Percentiles rank a stretch among this genome's conserved stretches.
phyloP scores from a whole-genome alignment of 2,329 filamentous ascomycete genomes.

The Paecilomyces dactylethromorphus region DNA sequence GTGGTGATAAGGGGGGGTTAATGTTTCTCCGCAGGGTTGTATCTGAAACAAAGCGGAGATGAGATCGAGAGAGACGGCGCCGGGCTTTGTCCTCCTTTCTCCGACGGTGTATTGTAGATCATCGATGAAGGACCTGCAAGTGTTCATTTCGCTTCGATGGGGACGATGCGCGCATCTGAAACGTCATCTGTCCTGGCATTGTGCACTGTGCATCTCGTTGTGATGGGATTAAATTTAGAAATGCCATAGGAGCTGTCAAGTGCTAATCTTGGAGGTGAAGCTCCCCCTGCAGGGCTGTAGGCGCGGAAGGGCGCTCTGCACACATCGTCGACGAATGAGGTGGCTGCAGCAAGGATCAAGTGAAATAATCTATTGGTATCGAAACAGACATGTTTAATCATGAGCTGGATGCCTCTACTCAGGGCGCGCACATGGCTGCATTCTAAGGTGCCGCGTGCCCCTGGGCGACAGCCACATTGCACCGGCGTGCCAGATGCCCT shows the following conservation, averaged over 20 bases:
- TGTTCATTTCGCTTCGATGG: too few relatives aligned
- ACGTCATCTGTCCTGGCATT: too few relatives aligned
- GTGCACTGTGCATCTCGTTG: too few relatives aligned
- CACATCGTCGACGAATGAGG: too few relatives aligned
- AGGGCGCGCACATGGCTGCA: not conserved
- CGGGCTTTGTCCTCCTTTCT: not conserved
- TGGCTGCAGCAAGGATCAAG: too few relatives aligned
- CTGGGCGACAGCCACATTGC: not conserved
- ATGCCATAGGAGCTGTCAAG: too few relatives aligned
- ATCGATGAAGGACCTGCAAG: not conserved
- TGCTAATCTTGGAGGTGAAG: too few relatives aligned
- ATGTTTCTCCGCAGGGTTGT: not conserved
- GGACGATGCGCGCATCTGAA: too few relatives aligned
- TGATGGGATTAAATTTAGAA: too few relatives aligned
- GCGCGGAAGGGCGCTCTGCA: too few relatives aligned
- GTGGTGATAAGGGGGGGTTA: not conserved
- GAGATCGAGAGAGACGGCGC: not conserved
- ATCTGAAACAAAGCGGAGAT: not conserved
- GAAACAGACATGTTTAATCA: not conserved
- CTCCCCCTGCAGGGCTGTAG: too few relatives aligned
- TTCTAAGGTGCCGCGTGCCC: not conserved
- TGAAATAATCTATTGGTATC: not conserved
- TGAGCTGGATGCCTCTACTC: not conserved
- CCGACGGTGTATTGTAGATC: not conserved
- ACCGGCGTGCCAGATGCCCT: not conserved